Evolutionary conservation across 2,329 filamentous ascomycete genomes (phyloP), one percentile per base, ranked within the genome.

Genomic region (Neonectria coccinea): DNA sequence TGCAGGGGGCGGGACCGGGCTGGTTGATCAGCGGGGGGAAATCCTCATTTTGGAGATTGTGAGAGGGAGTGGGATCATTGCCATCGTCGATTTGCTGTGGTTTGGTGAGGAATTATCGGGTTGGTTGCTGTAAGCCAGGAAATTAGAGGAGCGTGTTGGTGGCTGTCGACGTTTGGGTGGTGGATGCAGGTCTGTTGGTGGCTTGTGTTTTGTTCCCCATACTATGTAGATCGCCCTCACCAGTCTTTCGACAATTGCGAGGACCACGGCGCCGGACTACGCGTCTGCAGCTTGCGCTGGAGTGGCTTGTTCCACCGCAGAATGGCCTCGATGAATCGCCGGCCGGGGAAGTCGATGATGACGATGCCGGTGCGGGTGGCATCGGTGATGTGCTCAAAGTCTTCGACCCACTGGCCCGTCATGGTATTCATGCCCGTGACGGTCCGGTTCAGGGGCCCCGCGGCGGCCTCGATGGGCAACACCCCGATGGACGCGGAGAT

Each of bases 351-450:
- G 62, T 85, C 83, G 2, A 82, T 76, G 67, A 85, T 85, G 39
- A 85, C 76, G 9, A 85, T 74, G 11, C 83, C 83, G 1, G 81
- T 79, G 25, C 79, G 74, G 9, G 75, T 74, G 4, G 71, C 74
- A 4, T 70, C 73, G 5, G 68, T 59, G 9, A 67, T 69, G 6
- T 69, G 60, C 22, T 71, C 70, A 33, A 72, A 74, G 42, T 78
- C 73, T 33, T 75, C 71, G 41, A 84, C 74, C 79, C 81, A 85
- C 66, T 75, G 73, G 33, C 82, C 82, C 36, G 82, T 84, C 75
- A 80, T 79, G 67, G 85, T 83, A 60, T 85, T 85, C 77, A 85
- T 83, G 29, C 83, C 83, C n/a, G 71, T 69, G 4, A 83, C 75
- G 16, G 76, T 77, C 45, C 75, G 73, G 67, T 83, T 81, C 56